Base-by-base conservation (phyloP, 2,329 filamentous ascomycete genomes). In the Alternaria sp. region DNA sequence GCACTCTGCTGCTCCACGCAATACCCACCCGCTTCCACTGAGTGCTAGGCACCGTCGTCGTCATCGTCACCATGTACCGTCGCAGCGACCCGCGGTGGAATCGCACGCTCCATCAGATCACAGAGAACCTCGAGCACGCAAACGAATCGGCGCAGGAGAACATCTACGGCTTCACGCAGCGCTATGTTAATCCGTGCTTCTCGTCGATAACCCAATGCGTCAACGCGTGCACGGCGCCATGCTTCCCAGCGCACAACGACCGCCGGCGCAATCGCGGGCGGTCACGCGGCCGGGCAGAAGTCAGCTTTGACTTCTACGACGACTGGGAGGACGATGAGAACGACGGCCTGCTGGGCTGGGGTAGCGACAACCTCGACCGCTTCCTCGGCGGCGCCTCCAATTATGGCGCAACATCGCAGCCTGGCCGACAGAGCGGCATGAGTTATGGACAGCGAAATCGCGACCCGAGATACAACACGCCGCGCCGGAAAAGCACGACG, bases 241-340 rank as follows among this genome's bases (percentile, higher is more conserved):
- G 89, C 57, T 93, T 93, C 36, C 91, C 92, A 57, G 89, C 88
- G 73, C 88, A 88, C 58, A 91, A 94, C 70, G 92, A 95, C 76
- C 89, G 91, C 62, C 89, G 92, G 28, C 88, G 92, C 60, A 89
- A 93, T 72, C 87, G 91, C 36, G 81, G 81, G 17, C 81, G 85
- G 21, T 80, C 82, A 59, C 78, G 83, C 64, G 88, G 88, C 3
- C 81, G 89, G 55, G 91, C 93, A 26, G 94, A 97, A 80, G 88
- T 91, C 73, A 94, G 88, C 74, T 98, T 98, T 77, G 95, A 97
- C 79, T 98, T 98, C 79, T 98, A 98, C 82, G 95, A 97, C 80
- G 95, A 97, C 80, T 98, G 95, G 95, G 93, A 97, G 65, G 86
- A 88, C 58, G 86, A 89, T 28, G 86, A 87, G 54, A 84, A 83